Conservation (phyloP, 169 alveolate genomes). For the Plasmodium malariae region DNA sequence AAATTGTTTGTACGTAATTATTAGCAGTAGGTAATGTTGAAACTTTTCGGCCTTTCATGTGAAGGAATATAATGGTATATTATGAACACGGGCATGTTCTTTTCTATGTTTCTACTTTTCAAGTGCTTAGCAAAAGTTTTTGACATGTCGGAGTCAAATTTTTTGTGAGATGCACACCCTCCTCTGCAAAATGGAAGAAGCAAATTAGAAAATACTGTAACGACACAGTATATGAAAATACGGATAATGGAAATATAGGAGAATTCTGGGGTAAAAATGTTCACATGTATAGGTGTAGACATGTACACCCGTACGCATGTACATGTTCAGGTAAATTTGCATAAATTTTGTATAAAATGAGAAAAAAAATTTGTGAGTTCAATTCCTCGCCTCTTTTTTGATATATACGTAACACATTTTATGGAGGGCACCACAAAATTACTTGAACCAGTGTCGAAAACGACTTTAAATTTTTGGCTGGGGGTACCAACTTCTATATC, state of each 20-base stretch:
- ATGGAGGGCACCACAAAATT: constrained; percentile 92
- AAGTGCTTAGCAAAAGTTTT: constrained; percentile 79
- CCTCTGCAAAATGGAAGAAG: constrained; percentile 74
- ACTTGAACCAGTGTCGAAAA: constrained; percentile 91
- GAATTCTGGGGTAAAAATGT: background rate
- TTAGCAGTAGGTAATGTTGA: background rate
- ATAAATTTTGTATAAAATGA: no score
- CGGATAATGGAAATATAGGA: background rate
- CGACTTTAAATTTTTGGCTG: constrained; percentile 90
- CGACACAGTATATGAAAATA: background rate
- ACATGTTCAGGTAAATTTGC: no score
- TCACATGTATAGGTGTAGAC: no score
- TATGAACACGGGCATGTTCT: no score
- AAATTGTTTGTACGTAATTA: background rate
- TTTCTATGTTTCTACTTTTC: constrained; percentile 57
- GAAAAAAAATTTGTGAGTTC: no score
- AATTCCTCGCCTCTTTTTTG: background rate
- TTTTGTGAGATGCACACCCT: constrained; percentile 91
- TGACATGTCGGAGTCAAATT: constrained; percentile 87
- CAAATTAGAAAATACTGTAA: background rate
- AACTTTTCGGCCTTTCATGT: background rate
- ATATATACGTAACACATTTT: constrained; percentile 78
- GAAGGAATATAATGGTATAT: background rate
- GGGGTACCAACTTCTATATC: constrained; percentile 92
- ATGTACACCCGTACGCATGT: no score